Evolutionary conservation across 1,139 yeast species (phyloP), one percentile per base, ranked within the genome.

Genomic region (Taphrina confusa): DNA sequence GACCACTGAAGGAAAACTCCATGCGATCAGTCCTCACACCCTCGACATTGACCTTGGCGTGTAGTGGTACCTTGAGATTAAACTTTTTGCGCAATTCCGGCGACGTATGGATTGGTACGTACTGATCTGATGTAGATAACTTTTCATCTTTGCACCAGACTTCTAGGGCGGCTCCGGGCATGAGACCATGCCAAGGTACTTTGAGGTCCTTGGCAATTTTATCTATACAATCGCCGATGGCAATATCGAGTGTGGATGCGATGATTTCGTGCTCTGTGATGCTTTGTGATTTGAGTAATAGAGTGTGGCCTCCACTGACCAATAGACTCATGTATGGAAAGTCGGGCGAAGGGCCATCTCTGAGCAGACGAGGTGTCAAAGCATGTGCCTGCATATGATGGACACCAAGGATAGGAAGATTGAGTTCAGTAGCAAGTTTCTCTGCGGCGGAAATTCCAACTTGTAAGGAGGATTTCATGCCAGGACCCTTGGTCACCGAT

Each of bases 401-500:
- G 0, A 92, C 96, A 0, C 97, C 97, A 0, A 92, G 75, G 25
- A 89, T 69, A 0, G 97, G 97, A 2, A 77, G 79, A 25, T 79
- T 73, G 85, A 90, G 85, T 0, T 90, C 97, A 0, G 86, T 75
- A 0, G 91, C 76, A 16, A 92, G 74, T 0, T 97, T 98, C 67
- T 89, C 87, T 0, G 95, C 96, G 44, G 89, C 74, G 68, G 87
- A 94, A 42, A 87, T 76, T 1, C 97, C 94, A 0, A 89, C 86
- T 14, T 89, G 80, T 20, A 92, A 75, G 0, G 95, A 85, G 0
- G 97, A 97, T 14, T 84, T 80, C 97, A 94, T 90, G 0, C 99
- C 99, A 0, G 99, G 99, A 0, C 99, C 99, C 66, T 95, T 75
- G 0, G 99, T 92, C 8, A 86, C 96, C 70, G 96, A 87, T 1